Base-by-base conservation (phyloP, 2,329 filamentous ascomycete species). In the Alternaria rosae region DNA sequence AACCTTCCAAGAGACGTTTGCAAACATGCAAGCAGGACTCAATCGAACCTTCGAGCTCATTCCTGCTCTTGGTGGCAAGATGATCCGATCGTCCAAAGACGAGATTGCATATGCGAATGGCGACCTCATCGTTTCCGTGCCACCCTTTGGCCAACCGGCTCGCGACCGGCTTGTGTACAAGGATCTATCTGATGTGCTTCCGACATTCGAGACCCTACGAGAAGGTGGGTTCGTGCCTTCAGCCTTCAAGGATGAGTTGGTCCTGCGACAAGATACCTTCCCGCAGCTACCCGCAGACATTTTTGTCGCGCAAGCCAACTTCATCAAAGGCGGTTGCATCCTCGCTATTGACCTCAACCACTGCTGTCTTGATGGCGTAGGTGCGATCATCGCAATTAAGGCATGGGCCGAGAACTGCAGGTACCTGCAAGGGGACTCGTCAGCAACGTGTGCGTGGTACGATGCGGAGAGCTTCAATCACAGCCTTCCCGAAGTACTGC, bases 21-120 rank as follows among this genome's bases (percentile, higher is more conserved):
- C 53, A 0, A 72, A 70, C 13, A 57, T 82, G 6, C 78, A 79
- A 50, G 60, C 69, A 3, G 80, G 80, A 2, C 74, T 82, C 5
- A 67, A 67, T 13, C 74, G 73, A 21, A 76, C 78, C 4, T 67
- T 82, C 3, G 68, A 77, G 2, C 59, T 80, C 54, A 78, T 82
- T 12, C 78, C 80, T 6, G 77, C 70, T 15, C 73, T 82, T 0
- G 69, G 70, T 1, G 80, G 80, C n/a, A 72, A 72, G 26, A 70
- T 82, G 51, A 80, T 79, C 7, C 54, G 59, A 8, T 62, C 66
- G 9, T 73, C 76, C 7, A 64, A 76, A 30, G 57, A 74, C 10
- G 70, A 77, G 23, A 66, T 74, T 9, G 77, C 72, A 5, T 72
- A 73, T 55, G 65, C 44, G 17, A 69, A 71, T 10, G 77, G 75